Conservation (phyloP, 176 grass and related monocot species). For the Musa troglodytarum region DNA sequence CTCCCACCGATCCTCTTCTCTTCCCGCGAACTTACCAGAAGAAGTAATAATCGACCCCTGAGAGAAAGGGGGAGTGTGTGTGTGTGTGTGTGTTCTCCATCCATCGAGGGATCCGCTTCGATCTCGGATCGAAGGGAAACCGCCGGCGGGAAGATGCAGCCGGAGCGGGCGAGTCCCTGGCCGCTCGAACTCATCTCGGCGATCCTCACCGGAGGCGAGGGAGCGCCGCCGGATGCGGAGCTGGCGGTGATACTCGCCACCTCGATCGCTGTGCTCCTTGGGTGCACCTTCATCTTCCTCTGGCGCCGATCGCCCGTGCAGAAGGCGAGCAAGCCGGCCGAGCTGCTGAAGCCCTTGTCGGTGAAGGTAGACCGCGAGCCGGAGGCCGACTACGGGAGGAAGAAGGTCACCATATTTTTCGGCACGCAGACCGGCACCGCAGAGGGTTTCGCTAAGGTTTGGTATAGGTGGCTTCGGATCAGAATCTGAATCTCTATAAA, state of each 20-base stretch:
- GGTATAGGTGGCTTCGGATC: background rate
- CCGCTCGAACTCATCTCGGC: no score
- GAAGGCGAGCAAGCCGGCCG: background rate
- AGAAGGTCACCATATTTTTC: constrained; percentile 61
- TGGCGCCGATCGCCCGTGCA: constrained; percentile 30
- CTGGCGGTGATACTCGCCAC: constrained; percentile 26
- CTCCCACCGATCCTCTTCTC: no score
- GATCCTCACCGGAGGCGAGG: background rate
- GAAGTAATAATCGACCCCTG: no score
- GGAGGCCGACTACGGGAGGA: constrained; percentile 44
- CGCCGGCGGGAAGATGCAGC: no score
- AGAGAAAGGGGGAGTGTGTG: no score
- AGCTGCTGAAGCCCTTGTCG: background rate
- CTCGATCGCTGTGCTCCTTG: constrained; percentile 41
- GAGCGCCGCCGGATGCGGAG: background rate
- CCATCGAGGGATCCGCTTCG: no score
- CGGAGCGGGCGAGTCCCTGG: no score
- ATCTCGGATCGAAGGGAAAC: no score
- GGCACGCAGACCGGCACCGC: constrained; percentile 85
- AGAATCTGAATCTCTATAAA: background rate
- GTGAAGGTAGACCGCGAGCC: constrained; percentile 28
- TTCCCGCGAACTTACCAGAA: no score
- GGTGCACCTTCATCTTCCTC: constrained; percentile 48
- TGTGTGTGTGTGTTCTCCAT: no score
- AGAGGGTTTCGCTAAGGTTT: constrained; percentile 91